Evolutionary conservation across 345 rosid genomes (phyloP), one percentile per base, ranked within the genome.

Genomic region (Boechera retrofracta): DNA sequence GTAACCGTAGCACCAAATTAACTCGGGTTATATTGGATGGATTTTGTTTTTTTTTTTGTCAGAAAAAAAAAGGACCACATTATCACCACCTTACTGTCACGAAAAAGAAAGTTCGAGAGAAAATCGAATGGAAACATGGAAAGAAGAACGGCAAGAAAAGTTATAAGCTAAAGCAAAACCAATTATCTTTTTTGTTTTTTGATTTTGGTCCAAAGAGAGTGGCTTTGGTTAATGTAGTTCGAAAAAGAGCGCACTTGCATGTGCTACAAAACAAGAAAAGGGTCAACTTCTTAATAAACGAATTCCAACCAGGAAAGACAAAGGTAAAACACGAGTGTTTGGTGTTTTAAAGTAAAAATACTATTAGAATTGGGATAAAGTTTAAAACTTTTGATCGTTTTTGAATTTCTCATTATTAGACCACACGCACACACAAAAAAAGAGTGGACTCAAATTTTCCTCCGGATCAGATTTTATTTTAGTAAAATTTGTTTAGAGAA

Each of bases 261-360:
- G 60, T 55, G 64, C 52, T 55, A 70, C 52, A 41, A 69, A 69
- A 70, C 65, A 70, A 70, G 42, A 70, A 54, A 70, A 57, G 44
- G 31, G 55, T 57, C 65, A 31, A 70, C 65, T 70, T 42, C 56
- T 71, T n/a, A 4, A 31, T 16, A 26, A 64, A 53, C 16, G 64
- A 41, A 16, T 9, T 36, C 55, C 33, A 71, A 32, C 44, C 44
- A 62, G 39, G 69, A 48, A 36, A 74, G 33, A 53, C 21, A 64
- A 54, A 64, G 53, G 63, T 12, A 51, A 35, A 44, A 57, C 32
- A 57, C 32, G 33, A 44, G 15, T 28, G 74, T 56, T 57, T 5
- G 44, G 31, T 55, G 24, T 70, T 18, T 57, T 29, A 0, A 56
- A 44, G 53, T 18, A 45, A 59, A 31, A 32, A 49, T 11, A 44